These are phyloP conservation scores for Umbelopsis vinacea DNA, from an alignment of 192 early-diverging fungal genomes.

Conservation along the genomic window DNA sequence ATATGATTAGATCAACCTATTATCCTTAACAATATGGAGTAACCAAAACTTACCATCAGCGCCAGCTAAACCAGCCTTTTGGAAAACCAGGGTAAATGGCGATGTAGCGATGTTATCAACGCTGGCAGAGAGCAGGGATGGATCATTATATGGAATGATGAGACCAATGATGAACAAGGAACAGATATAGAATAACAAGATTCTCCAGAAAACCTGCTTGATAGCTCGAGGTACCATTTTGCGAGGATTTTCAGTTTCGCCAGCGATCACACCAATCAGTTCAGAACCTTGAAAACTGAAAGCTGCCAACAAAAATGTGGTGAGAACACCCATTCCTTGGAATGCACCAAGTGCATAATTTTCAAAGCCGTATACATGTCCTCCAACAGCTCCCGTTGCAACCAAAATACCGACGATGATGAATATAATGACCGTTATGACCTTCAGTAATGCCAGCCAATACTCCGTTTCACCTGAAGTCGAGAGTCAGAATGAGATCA, in stretches of 20 bases:
- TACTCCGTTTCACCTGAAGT: conserved; percentile 74
- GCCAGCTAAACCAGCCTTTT: conserved; percentile 54
- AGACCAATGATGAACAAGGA: conserved; percentile 73
- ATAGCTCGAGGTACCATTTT: conserved; percentile 77
- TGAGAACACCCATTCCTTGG: conserved; percentile 64
- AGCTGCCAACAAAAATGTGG: conserved; percentile 76
- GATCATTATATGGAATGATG: conserved; percentile 66
- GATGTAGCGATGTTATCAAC: conserved; percentile 51
- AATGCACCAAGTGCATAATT: conserved; percentile 67
- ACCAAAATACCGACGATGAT: conserved; percentile 81
- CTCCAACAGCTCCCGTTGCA: conserved; percentile 67
- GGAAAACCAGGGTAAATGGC: conserved; percentile 72
- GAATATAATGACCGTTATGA: conserved; percentile 84
- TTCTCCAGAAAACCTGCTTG: conserved; percentile 77
- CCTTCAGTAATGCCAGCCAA: conserved; percentile 84
- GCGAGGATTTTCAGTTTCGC: conserved; percentile 78
- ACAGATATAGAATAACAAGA: conserved; percentile 70
- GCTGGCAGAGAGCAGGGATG: conserved; percentile 46
- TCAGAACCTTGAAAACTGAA: conserved; percentile 92
- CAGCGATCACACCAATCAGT: conserved; percentile 89
- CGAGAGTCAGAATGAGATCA: neutral
- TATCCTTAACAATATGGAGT: neutral
- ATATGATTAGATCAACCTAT: neutral
- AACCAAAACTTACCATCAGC: conserved; percentile 37
- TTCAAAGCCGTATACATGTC: conserved; percentile 60